phyloP scores from a whole-genome alignment of 805 yeast genomes.

The Metschnikowia henanensis region DNA sequence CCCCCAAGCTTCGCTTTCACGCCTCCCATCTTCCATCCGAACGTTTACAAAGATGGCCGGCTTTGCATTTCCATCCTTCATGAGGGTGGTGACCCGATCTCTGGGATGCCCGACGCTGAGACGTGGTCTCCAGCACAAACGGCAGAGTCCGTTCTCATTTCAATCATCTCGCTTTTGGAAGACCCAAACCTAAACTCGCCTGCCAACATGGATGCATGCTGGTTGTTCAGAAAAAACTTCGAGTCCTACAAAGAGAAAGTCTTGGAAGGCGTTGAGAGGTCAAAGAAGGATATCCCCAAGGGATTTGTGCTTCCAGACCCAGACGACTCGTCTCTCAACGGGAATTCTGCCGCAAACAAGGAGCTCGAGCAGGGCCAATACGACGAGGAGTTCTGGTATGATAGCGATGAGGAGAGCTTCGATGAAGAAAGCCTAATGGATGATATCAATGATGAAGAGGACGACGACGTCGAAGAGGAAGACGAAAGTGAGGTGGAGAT shows the following conservation, averaged over 20 bases:
- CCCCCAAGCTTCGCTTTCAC: conserved; percentile 94
- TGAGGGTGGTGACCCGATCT: conserved; percentile 85
- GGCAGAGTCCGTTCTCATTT: conserved; percentile 85
- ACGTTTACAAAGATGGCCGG: conserved; percentile 91
- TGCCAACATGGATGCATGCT: conserved; percentile 95
- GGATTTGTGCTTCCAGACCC: conserved; percentile 81
- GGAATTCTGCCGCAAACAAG: conserved; percentile 32
- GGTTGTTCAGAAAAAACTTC: conserved; percentile 80
- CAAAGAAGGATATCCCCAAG: conserved; percentile 82
- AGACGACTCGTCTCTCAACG: conserved; percentile 47
- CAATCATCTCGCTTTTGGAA: conserved; percentile 86
- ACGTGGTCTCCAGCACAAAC: conserved; percentile 95
- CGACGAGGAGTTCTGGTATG: conserved; percentile 86
- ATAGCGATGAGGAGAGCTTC: conserved; percentile 48
- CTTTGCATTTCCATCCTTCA: conserved; percentile 92
- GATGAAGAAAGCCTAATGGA: conserved; percentile 50
- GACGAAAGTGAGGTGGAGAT: conserved; percentile 21
- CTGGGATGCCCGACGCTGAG: conserved; percentile 90
- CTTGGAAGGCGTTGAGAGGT: conserved; percentile 76
- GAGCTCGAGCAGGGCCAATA: conserved; percentile 55
- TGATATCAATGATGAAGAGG: conserved; percentile 49
- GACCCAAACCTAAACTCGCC: conserved; percentile 95
- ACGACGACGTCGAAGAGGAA: conserved; percentile 60
- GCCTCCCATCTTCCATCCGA: conserved; percentile 93
- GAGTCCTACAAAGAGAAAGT: conserved; percentile 76